These are phyloP conservation scores for Buxus sempervirens DNA, from an alignment of 164 flowering plant genomes.

Conservation along the genomic window DNA sequence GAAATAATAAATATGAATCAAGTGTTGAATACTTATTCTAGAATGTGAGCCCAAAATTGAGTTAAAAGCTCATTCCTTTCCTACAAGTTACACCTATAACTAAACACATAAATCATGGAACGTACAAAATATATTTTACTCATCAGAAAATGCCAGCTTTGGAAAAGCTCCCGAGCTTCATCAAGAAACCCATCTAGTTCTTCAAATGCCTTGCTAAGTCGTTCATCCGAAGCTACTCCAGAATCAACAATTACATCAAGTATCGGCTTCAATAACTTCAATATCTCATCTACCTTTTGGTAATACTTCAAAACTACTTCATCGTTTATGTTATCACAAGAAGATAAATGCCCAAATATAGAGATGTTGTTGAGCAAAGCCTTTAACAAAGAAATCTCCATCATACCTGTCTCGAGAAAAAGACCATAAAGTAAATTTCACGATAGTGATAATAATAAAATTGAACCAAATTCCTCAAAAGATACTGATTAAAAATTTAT, in stretches of 20 bases:
- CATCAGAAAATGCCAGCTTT: slow-evolving; percentile 62
- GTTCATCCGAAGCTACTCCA: slow-evolving; percentile 49
- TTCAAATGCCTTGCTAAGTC: slow-evolving; percentile 43
- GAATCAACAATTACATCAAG: slow-evolving; percentile 56
- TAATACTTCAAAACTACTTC: slow-evolving; percentile 60
- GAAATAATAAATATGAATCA: neutral
- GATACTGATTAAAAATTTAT: neutral
- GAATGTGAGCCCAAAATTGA: neutral
- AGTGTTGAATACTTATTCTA: neutral
- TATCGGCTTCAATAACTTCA: slow-evolving; percentile 63
- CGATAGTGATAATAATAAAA: neutral
- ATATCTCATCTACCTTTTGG: slow-evolving; percentile 54
- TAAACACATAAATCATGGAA: slow-evolving; percentile 9
- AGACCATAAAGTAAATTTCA: neutral
- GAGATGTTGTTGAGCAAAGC: slow-evolving; percentile 58
- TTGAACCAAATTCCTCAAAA: neutral
- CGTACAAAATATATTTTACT: slow-evolving; percentile 88
- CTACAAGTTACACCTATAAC: neutral
- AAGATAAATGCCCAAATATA: slow-evolving; percentile 42
- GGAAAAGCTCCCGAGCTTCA: slow-evolving; percentile 57
- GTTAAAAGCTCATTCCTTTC: neutral
- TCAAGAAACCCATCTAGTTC: slow-evolving; percentile 50
- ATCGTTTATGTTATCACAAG: slow-evolving; percentile 35
- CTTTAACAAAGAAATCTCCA: slow-evolving; percentile 76
- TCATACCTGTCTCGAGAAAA: slow-evolving; percentile 41